Percentiles rank a stretch among this genome's conserved stretches.
Evolutionary conservation across 2,329 filamentous ascomycete genomes (phyloP).

Genomic region (Cladosporium sp.): DNA sequence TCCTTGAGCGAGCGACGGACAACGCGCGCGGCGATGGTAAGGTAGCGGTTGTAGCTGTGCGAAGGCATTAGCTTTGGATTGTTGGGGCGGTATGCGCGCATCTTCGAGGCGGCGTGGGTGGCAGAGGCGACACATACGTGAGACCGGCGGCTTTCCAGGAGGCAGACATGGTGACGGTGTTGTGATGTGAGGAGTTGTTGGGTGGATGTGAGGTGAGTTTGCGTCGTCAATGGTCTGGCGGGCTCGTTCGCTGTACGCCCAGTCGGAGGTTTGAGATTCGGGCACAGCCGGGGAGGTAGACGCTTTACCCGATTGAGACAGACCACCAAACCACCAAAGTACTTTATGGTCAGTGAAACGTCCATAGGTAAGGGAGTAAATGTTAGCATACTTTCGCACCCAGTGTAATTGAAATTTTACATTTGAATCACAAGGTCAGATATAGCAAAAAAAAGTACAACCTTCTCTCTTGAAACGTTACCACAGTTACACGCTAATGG

Average conservation of each 20-base stretch:
- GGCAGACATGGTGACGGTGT: constrained; percentile 74
- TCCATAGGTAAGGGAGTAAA: not conserved
- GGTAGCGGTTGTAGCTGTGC: constrained; percentile 97
- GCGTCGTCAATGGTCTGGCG: constrained; percentile 10
- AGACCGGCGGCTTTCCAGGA: constrained; percentile 98
- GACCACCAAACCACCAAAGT: too few species aligned
- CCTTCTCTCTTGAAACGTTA: constrained; percentile 1
- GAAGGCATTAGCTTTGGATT: constrained; percentile 10
- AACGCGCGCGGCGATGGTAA: constrained; percentile 87
- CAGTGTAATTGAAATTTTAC: not conserved
- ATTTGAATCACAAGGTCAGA: not conserved
- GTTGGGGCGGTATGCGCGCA: not conserved
- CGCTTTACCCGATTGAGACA: not conserved
- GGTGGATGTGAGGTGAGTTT: constrained; percentile 11
- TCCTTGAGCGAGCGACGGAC: constrained; percentile 98
- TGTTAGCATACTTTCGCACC: not conserved
- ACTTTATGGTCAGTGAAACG: too few species aligned
- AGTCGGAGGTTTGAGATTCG: not conserved
- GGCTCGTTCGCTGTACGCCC: not conserved
- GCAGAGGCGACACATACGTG: constrained; percentile 60
- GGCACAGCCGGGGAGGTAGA: not conserved
- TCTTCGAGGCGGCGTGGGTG: not conserved
- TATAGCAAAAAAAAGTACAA: constrained; percentile 2
- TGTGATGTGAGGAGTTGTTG: constrained; percentile 14
- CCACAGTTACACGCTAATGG: constrained; percentile 23